Base-by-base conservation (phyloP, 176 grass and related monocot genomes). In the Carex littledalei region DNA sequence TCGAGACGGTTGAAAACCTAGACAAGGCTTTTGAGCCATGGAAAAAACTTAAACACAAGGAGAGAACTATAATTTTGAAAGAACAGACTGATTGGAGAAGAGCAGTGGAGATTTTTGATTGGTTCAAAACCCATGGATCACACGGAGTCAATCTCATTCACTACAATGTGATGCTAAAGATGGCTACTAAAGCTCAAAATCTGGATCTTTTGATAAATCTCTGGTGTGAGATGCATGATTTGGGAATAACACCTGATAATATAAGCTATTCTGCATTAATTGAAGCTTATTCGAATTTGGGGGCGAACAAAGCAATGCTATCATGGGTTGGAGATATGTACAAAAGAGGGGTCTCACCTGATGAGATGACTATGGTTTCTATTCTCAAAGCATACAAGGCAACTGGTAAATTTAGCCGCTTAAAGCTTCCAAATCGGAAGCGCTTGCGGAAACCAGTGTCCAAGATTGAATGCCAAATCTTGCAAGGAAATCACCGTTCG, bases 61-160 rank as follows among this genome's bases (percentile, higher is more conserved):
- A 94, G 84, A 88, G 82, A 84, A 97, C 95, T 50, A 90, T 98
- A 62, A 86, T 98, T 84, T 83, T 98, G 75, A 94, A 93, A 87
- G 95, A 93, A 86, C 95, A 98, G 86, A 89, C 67, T 70, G 84
- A 98, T 89, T 98, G 93, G 93, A 84, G 83, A 31, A 85, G 93
- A 52, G 93, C 88, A 43, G 20, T 92, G 0, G 84, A 98, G 63
- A 90, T 98, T 41, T 93, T 98, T 17, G 56, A 89, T 11, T 98
- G 95, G 95, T 89, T 94, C 34, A 88, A 84, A 13, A 21, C 63
- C 26, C 80, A 86, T 68, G 62, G 61, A 31, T 18, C 78, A 8
- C 84, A 91, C 18, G 91, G 88, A 49, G 32, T 98, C 72, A 98
- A 98, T 83, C 89, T 91, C 29, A 94, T 98, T 85, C 92, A 94